phyloP scores from a whole-genome alignment of 1,284 basidiomycete species.

The Cryptococcus wingfieldii region DNA sequence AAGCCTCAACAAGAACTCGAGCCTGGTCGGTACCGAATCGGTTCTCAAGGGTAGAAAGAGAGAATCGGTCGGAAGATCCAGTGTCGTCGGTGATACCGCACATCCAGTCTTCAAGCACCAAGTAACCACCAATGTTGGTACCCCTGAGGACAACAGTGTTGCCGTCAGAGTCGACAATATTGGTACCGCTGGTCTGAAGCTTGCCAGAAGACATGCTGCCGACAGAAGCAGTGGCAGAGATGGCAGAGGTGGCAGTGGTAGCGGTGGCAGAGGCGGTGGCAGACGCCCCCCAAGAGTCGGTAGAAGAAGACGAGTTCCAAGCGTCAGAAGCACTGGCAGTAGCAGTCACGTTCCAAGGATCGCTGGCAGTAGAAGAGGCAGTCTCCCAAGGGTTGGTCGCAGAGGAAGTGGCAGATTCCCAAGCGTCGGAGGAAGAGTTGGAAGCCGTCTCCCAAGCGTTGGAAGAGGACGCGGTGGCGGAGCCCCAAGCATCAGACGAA shows the following conservation, averaged over 20 bases:
- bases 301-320: background rate
- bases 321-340: background rate
- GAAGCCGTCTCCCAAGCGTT: background rate
- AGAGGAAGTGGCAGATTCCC: constrained; percentile 3
- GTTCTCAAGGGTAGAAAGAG: constrained; percentile 25
- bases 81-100: constrained; percentile 37
- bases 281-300: background rate
- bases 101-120: constrained; percentile 42
- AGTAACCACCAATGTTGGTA: constrained; percentile 38
- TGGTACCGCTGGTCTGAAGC: constrained; percentile 28
- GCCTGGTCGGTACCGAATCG: constrained; percentile 34
- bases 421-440: background rate
- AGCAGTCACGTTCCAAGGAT: background rate
- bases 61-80: constrained; percentile 31
- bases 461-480: constrained; percentile 5
- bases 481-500: background rate
- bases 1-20: constrained; percentile 26
- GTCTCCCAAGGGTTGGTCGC: background rate
- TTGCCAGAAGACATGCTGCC: constrained; percentile 25
- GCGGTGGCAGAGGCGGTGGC: constrained; percentile 11
- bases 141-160: constrained; percentile 33
- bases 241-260: constrained; percentile 13
- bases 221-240: constrained; percentile 5
- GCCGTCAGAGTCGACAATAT: constrained; percentile 30
- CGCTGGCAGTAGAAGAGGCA: background rate